phyloP scores from a whole-genome alignment of 2,329 filamentous ascomycete genomes.

The Claviceps sp. region DNA sequence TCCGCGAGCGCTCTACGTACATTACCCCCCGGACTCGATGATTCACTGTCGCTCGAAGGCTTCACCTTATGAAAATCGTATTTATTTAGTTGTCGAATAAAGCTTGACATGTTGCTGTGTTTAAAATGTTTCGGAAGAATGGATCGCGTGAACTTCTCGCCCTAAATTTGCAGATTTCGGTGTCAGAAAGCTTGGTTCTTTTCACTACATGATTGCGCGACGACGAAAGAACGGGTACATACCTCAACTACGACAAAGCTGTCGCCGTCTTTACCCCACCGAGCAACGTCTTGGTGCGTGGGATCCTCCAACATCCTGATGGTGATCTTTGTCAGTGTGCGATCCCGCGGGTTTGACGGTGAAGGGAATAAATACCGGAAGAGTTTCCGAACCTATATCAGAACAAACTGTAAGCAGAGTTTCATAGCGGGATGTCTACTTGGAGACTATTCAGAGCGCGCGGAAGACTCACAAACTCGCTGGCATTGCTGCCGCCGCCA shows the following conservation, averaged over 20 bases:
- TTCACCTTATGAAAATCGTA: conserved; percentile 98
- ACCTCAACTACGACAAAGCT: conserved; percentile 97
- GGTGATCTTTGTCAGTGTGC: conserved; percentile 7
- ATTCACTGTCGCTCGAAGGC: conserved; percentile 24
- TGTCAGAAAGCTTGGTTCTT: conserved; percentile 1
- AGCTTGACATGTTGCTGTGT: conserved; percentile 96
- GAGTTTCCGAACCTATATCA: conserved; percentile 75
- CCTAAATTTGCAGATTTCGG: conserved; percentile 37
- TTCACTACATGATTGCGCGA: no score
- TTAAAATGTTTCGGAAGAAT: conserved; percentile 98
- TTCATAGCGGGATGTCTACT: neutral
- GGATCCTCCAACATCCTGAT: conserved; percentile 79
- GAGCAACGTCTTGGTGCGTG: conserved; percentile 78
- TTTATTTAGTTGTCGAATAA: conserved; percentile 90
- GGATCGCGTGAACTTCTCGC: conserved; percentile 94
- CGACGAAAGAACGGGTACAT: neutral
- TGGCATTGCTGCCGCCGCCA: conserved; percentile 61
- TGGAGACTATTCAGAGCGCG: neutral
- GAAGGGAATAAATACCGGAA: conserved; percentile 59
- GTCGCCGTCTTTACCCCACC: conserved; percentile 90
- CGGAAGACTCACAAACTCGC: conserved; percentile 70
- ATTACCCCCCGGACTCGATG: conserved; percentile 22
- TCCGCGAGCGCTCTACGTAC: conserved; percentile 12
- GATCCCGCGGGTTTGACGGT: neutral
- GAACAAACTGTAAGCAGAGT: neutral